Percentiles rank a stretch among this genome's conserved stretches.
Conservation (phyloP, 2,329 filamentous ascomycete genomes). For the Mollisia scopiformis region DNA sequence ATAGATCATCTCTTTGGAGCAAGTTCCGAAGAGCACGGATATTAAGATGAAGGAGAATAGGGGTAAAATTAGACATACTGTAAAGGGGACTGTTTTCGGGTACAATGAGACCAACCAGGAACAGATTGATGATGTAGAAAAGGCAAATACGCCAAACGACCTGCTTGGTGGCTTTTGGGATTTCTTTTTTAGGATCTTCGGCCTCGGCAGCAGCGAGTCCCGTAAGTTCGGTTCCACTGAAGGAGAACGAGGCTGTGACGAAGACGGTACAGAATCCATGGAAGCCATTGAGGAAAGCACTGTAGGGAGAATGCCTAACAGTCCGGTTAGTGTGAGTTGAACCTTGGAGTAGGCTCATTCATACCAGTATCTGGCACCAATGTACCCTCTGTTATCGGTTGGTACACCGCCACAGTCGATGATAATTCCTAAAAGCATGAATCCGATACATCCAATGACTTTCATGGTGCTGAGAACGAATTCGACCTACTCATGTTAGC, state of each 20-base stretch:
- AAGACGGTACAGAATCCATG: slow-evolving; percentile 77
- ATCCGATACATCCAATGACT: slow-evolving; percentile 56
- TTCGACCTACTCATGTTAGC: slow-evolving; percentile 42
- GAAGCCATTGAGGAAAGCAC: slow-evolving; percentile 78
- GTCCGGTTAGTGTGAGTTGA: neutral
- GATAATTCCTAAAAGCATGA: slow-evolving; percentile 11
- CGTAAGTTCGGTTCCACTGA: slow-evolving; percentile 75
- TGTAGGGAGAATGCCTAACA: neutral
- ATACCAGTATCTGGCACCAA: slow-evolving; percentile 52
- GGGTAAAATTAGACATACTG: too few relatives aligned
- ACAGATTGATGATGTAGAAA: slow-evolving; percentile 88
- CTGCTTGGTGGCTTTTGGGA: slow-evolving; percentile 86
- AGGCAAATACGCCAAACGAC: slow-evolving; percentile 91
- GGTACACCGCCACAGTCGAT: slow-evolving; percentile 8
- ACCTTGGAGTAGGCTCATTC: slow-evolving; percentile 29
- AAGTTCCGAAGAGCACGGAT: too few relatives aligned
- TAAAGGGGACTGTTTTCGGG: slow-evolving; percentile 39
- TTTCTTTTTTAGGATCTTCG: slow-evolving; percentile 73
- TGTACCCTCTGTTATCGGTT: slow-evolving; percentile 39
- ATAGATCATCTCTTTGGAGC: too few relatives aligned
- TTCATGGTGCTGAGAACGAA: slow-evolving; percentile 61
- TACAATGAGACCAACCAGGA: slow-evolving; percentile 61
- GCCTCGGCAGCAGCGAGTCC: slow-evolving; percentile 77
- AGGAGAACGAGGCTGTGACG: slow-evolving; percentile 75
- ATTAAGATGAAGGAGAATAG: too few relatives aligned